These are phyloP conservation scores for Rhizomucor miehei DNA, from an alignment of 371 early-diverging fungal genomes.

Conservation along the genomic window DNA sequence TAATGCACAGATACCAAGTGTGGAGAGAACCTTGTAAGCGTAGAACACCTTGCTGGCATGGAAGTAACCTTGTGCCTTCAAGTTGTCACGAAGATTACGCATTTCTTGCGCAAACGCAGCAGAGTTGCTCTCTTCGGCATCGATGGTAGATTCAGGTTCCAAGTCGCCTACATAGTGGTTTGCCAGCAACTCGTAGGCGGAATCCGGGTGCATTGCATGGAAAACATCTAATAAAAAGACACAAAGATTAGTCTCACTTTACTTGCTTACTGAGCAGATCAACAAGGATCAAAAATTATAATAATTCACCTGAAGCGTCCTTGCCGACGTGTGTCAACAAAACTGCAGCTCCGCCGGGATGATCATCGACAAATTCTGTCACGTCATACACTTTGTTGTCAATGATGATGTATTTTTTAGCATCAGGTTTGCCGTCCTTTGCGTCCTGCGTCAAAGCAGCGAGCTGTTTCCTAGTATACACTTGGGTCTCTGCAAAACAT, in stretches of 20 bases:
- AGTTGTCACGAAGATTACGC: conserved; percentile 59
- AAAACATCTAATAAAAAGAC: conserved; percentile 65
- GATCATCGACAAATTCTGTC: conserved; percentile 75
- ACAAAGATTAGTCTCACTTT: no score
- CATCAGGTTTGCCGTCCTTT: conserved; percentile 49
- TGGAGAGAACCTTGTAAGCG: conserved; percentile 58
- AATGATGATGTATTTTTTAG: conserved; percentile 67
- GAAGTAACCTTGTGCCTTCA: conserved; percentile 64
- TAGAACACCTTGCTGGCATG: conserved; percentile 71
- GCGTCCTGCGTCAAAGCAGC: conserved; percentile 27
- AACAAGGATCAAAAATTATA: no score
- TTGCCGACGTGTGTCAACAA: conserved; percentile 77
- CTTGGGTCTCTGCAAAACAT: conserved; percentile 1
- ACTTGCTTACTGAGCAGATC: no score
- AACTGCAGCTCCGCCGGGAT: conserved; percentile 81
- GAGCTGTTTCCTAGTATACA: conserved; percentile 31
- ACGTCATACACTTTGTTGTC: conserved; percentile 87
- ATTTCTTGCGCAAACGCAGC: conserved; percentile 57
- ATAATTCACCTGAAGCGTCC: conserved; percentile 75
- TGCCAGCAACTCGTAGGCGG: conserved; percentile 68
- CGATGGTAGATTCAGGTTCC: conserved; percentile 17
- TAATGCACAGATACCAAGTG: conserved; percentile 48
- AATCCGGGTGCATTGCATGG: conserved; percentile 79
- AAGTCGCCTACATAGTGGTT: conserved; percentile 83
- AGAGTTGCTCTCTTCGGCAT: conserved; percentile 5